Conservation (phyloP, 352 stramenopile genomes). For the Pythium brachiatum region DNA sequence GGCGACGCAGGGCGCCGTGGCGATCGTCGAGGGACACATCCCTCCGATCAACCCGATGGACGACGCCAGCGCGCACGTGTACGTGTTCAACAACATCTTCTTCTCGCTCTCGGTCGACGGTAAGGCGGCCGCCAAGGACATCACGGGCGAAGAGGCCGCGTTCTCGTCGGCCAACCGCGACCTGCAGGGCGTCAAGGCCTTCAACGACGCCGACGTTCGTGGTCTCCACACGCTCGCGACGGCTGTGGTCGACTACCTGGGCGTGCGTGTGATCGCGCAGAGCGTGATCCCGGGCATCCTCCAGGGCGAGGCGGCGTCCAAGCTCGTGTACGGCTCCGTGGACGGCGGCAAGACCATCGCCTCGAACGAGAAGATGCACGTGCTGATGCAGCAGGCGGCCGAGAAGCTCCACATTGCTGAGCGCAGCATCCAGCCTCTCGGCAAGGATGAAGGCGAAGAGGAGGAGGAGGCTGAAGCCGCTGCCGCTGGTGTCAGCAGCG, state of each 20-base stretch:
- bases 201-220: conserved; percentile 91
- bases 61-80: conserved; percentile 90
- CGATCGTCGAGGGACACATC: conserved; percentile 94
- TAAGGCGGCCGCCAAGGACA: conserved; percentile 60
- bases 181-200: conserved; percentile 85
- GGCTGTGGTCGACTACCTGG: conserved; percentile 94
- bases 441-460: conserved; percentile 41
- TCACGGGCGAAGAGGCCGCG: conserved; percentile 68
- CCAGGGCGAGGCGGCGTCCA: conserved; percentile 93
- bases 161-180: conserved; percentile 88
- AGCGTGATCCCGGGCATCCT: conserved; percentile 96
- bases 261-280: conserved; percentile 93
- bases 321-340: conserved; percentile 94
- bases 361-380: conserved; percentile 92
- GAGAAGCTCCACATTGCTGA: conserved; percentile 89
- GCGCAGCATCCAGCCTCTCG: conserved; percentile 74
- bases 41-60: conserved; percentile 96
- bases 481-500: conserved; percentile 24
- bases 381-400: conserved; percentile 80
- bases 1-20: conserved; percentile 82
- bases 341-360: conserved; percentile 89
- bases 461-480: conserved; percentile 38
- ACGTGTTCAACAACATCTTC: conserved; percentile 98
- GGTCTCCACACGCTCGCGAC: conserved; percentile 94
- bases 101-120: conserved; percentile 92